phyloP scores from a whole-genome alignment of 768 basidiomycete species.

The Lactarius hatsudake region DNA sequence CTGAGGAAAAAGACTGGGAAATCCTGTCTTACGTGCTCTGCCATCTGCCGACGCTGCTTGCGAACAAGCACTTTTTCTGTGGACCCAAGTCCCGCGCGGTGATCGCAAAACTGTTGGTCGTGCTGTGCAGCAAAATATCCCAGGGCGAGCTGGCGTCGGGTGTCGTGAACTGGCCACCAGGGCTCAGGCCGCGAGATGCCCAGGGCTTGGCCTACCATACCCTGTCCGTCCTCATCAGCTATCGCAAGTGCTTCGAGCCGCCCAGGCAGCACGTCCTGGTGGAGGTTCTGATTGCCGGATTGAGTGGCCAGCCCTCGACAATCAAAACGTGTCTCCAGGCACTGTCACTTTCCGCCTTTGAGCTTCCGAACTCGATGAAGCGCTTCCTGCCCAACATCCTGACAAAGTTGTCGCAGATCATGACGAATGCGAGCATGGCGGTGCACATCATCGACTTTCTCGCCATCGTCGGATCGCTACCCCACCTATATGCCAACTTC shows the following conservation, averaged over 20 bases:
- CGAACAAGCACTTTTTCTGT: conserved; percentile 96
- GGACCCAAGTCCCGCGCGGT: conserved; percentile 73
- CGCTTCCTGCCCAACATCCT: conserved; percentile 77
- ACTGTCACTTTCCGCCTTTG: conserved; percentile 82
- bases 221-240: conserved; percentile 84
- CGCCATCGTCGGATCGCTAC: conserved; percentile 78
- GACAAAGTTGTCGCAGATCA: conserved; percentile 87
- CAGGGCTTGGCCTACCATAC: conserved; percentile 87
- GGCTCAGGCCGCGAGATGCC: conserved; percentile 73
- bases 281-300: conserved; percentile 66
- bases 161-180: conserved; percentile 56
- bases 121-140: conserved; percentile 65
- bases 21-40: conserved; percentile 88
- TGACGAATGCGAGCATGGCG: conserved; percentile 89
- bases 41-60: conserved; percentile 84
- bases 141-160: conserved; percentile 54
- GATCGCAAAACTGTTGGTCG: conserved; percentile 59
- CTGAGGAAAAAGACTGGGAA: conserved; percentile 85
- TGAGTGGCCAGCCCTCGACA: conserved; percentile 67
- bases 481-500: conserved; percentile 81
- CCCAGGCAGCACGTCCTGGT: conserved; percentile 66
- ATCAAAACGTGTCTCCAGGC: conserved; percentile 91
- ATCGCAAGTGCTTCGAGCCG: conserved; percentile 72
- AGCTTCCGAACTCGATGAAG: conserved; percentile 77
- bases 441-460: conserved; percentile 96